phyloP scores from a whole-genome alignment of 179 eudicot genomes.

The Drosera spatulata region DNA sequence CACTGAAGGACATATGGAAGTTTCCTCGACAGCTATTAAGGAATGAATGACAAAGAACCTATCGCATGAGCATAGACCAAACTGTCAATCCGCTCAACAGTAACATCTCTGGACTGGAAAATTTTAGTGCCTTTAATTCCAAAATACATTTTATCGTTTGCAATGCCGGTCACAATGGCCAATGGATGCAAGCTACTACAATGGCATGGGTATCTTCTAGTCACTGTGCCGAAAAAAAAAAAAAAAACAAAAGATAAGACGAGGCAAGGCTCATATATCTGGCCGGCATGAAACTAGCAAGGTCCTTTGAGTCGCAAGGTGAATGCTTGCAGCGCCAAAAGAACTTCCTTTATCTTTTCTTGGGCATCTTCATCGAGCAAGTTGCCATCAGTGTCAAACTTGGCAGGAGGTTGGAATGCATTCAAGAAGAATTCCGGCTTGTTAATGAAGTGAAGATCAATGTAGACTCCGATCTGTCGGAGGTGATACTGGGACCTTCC shows the following conservation, averaged over 20 bases:
- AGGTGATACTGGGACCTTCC: conserved; percentile 81
- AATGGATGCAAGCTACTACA: no score
- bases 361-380: conserved; percentile 45
- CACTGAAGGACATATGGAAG: no score
- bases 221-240: no score
- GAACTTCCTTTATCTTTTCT: conserved; percentile 42
- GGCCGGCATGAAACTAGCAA: neutral
- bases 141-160: no score
- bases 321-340: conserved; percentile 44
- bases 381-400: conserved; percentile 73
- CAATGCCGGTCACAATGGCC: no score
- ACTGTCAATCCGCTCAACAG: no score
- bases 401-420: conserved; percentile 55
- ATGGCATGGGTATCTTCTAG: no score
- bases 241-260: neutral
- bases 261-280: neutral
- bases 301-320: conserved; percentile 30
- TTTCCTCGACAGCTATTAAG: no score
- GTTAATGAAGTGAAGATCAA: conserved; percentile 82
- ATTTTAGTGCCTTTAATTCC: no score
- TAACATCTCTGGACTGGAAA: no score
- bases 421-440: conserved; percentile 76
- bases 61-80: no score
- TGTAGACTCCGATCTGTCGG: conserved; percentile 69
- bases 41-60: no score